Evolutionary conservation across 192 early-diverging fungal species (phyloP).

Genomic region (Gamsiella multidivaricata): DNA sequence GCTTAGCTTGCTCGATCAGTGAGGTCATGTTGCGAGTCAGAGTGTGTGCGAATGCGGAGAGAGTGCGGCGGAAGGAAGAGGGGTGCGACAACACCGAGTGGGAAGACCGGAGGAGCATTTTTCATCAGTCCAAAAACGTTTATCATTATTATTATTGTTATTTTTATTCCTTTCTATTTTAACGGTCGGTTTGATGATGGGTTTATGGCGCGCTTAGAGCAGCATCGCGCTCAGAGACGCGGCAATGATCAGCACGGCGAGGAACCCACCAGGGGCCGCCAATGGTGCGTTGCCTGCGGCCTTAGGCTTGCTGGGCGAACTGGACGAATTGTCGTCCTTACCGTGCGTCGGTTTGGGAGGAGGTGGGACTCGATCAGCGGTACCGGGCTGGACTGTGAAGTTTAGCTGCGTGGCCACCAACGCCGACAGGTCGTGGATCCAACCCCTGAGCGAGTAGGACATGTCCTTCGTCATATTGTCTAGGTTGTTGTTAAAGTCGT

Average conservation of each 20-base stretch:
- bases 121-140: too few species aligned
- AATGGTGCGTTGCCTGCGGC: background rate
- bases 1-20: slow-evolving; percentile 80
- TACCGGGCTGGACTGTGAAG: slow-evolving; percentile 8
- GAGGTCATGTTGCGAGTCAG: slow-evolving; percentile 30
- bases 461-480: slow-evolving; percentile 27
- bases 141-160: too few species aligned
- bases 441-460: slow-evolving; percentile 9
- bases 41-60: background rate
- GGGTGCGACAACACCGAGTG: too few species aligned
- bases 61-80: background rate
- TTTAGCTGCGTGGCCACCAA: slow-evolving; percentile 12
- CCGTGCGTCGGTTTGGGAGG: slow-evolving; percentile 32
- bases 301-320: background rate
- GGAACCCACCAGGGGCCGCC: background rate
- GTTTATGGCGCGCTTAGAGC: slow-evolving; percentile 4
- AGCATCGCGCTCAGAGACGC: slow-evolving; percentile 3
- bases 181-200: too few species aligned
- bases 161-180: too few species aligned
- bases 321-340: background rate
- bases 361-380: slow-evolving; percentile 12
- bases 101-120: too few species aligned
- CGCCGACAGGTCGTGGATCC: slow-evolving; percentile 21
- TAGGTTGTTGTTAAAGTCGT: slow-evolving; percentile 30
- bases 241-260: background rate